Evolutionary conservation across 805 yeast species (phyloP), one percentile per base, ranked within the genome.

Genomic region (Yarrowia keelungensis): DNA sequence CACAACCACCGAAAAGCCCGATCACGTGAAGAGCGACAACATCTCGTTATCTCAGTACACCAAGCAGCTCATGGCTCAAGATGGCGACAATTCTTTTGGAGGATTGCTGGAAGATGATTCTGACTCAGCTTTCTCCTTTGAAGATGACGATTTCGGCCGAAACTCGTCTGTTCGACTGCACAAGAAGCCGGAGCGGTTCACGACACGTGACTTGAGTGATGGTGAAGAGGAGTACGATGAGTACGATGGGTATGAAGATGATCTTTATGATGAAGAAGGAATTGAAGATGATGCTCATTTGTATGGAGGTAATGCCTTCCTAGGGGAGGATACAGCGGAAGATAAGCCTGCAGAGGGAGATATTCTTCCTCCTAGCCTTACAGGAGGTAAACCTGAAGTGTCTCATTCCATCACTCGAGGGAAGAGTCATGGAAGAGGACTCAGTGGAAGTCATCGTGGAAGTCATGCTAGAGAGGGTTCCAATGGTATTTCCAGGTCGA

Each of bases 131-230:
- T 62, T 62, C 32, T 62, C 67, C 1, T 62, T 62, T 47, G 67
- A 62, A n/a, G 67, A 62, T 38, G 67, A 62, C 47, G 67, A 49
- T 22, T 62, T 47, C 15, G 67, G 67, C 15, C 7, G 67, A 62
- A 62, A 62, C 56, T 62, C 67, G 15, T 62, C 67, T 7, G 67
- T 62, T 5, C 67, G 67, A 5, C n/a, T 62, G 4, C 67, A 62
- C 38, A 62, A 62, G 56, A 62, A 62, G 14, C 54, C 56, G 11
- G 54, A 47, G 19, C 45, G 56, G n/a, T 62, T 49, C 16, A n/a
- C 47, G 2, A 9, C 46, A 26, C 56, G 36, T 16, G 47, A 62
- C 2, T 2, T 59, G 39, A 47, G 54, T n/a, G 67, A 61, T 46
- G 42, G 54, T 3, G 67, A 61, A 8, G 54, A 19, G 2, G 54